Base-by-base conservation (phyloP, 768 basidiomycete genomes). In the Hypholoma fasciculare region DNA sequence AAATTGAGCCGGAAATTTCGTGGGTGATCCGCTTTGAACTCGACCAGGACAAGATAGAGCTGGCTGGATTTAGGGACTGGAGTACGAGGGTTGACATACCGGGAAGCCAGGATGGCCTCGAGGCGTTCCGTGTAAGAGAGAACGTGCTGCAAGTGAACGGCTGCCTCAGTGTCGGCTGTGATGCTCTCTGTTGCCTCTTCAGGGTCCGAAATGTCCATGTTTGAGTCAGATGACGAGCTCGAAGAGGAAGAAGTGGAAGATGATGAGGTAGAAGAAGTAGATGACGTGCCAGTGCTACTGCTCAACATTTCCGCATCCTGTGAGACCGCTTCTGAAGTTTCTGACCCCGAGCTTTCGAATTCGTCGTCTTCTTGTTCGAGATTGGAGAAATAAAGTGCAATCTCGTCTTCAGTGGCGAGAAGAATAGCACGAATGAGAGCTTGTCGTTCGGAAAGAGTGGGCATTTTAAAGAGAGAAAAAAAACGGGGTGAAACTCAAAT, bases 1-100 rank as follows among this genome's bases (percentile, higher is more conserved):
- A 74, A 64, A 54, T 72, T 70, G 6, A 37, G 47, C 9, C 62
- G 39, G 57, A 74, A 74, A 9, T 55, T 49, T 7, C 65, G 36
- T 4, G 62, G 61, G 13, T 68, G 30, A 38, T 68, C 20, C 0
- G 40, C 39, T 37, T 68, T 70, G 58, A 54, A 69, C 17, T 65
- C 44, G 5, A 58, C 54, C 5, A 71, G 64, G 37, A 71, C 63
- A 17, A 71, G 63, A 38, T 58, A 44, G 36, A 68, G 60, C 37
- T 68, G 67, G 7, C 63, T 63, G 27, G 36, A 37, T 43, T 69
- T 69, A 3, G 56, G 40, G 34, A 66, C 62, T 23, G 48, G 38
- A n/a, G 17, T 57, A 20, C 61, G 20, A n/a, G 56, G 57, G 52
- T 64, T 51, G 43, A 65, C 48, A 38, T 60, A 39, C 14, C 56